Conservation (phyloP, 2,329 filamentous ascomycete species). For the Shiraia bambusicola region DNA sequence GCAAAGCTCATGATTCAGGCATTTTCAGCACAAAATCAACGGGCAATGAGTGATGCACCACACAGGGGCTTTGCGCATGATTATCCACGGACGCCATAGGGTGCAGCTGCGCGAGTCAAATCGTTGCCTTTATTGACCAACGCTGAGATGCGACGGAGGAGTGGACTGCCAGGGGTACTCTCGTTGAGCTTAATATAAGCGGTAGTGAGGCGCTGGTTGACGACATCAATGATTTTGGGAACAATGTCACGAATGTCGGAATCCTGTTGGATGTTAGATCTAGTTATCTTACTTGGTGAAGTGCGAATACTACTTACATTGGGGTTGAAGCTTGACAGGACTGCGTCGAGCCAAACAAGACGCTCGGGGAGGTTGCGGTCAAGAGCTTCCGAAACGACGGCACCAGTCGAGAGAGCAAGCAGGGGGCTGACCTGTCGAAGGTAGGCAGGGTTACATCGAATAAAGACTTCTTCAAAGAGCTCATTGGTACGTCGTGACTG, state of each 20-base stretch:
- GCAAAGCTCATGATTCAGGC: slow-evolving; percentile 16
- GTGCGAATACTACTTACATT: slow-evolving; percentile 45
- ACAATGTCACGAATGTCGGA: slow-evolving; percentile 58
- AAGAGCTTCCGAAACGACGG: slow-evolving; percentile 61
- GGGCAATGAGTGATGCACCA: slow-evolving; percentile 2
- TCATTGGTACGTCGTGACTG: slow-evolving; percentile 60
- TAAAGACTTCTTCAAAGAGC: slow-evolving; percentile 64
- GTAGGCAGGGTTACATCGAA: slow-evolving; percentile 59
- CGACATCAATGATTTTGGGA: slow-evolving; percentile 61
- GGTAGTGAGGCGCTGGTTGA: slow-evolving; percentile 58
- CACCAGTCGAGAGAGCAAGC: slow-evolving; percentile 61
- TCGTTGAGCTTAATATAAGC: slow-evolving; percentile 60
- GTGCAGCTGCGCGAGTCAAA: slow-evolving; percentile 27
- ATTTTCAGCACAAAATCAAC: slow-evolving; percentile 32
- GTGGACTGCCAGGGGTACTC: slow-evolving; percentile 53
- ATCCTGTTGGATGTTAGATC: slow-evolving; percentile 44
- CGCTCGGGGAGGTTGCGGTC: slow-evolving; percentile 56
- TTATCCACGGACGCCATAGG: slow-evolving; percentile 18
- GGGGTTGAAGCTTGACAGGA: slow-evolving; percentile 57
- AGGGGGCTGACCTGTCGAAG: slow-evolving; percentile 58
- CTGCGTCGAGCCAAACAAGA: slow-evolving; percentile 60
- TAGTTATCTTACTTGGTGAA: not conserved
- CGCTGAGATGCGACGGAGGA: slow-evolving; percentile 54
- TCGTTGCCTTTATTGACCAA: slow-evolving; percentile 44
- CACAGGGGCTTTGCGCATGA: not conserved